Evolutionary conservation across 768 basidiomycete species (phyloP), one percentile per base, ranked within the genome.

Genomic region (Crassisporium funariophilum): DNA sequence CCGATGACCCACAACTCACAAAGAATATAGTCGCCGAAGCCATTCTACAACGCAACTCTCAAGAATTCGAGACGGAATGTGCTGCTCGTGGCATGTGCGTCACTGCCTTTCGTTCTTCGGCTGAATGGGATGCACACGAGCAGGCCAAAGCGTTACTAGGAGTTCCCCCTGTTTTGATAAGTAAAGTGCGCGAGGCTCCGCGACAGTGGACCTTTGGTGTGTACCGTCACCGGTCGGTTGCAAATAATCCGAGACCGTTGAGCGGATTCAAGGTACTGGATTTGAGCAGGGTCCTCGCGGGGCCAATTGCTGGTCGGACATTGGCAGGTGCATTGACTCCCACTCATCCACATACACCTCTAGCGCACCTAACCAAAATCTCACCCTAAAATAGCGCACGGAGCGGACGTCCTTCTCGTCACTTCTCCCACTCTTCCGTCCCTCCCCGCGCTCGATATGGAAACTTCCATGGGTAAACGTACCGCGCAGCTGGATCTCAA

Each of bases 381-480:
- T n/a, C 29, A 31, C 29, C n/a, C 10, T 31, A n/a, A n/a, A n/a
- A 5, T 46, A 79, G 82, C 74, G 3, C 75, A 81, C 47, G 82
- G 81, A 4, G 82, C 82, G 1, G 79, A 83, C 44, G 78, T 79
- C 20, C 71, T 83, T 0, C 62, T 73, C 20, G 58, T 84, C 24
- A 81, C 81, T 9, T 82, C 82, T 0, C 80, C 79, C 0, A 66
- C 65, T 9, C 69, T 84, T 9, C 83, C 83, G 0, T 60, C 70
- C 0, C 61, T 81, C 2, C 82, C 82, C 0, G 45, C 61, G 0
- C 58, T 83, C 0, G 83, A 84, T 54, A 53, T 69, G 9, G 82
- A 83, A 38, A 84, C 82, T 0, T 81, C 83, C 3, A 69, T 82
- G 5, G 81, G 82, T 1, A 86, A 84, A 60, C 75, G 81, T 31